A percentile compares a stretch with the other conserved stretches of the same genome.
Evolutionary conservation across 2,329 filamentous ascomycete species (phyloP).

Genomic region (Xylariaceae sp.): DNA sequence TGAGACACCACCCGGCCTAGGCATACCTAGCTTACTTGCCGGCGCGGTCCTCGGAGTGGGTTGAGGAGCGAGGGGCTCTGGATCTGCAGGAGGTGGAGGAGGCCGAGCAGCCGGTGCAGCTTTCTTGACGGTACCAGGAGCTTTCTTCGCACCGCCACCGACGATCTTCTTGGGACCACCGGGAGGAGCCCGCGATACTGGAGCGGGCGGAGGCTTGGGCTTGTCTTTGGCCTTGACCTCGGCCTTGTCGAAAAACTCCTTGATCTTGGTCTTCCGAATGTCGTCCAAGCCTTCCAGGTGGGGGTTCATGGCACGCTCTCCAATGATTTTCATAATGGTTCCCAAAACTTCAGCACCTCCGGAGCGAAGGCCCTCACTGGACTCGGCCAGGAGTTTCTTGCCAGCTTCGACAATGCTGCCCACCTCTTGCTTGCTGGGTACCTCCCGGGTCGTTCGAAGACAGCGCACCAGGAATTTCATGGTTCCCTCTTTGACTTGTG

Average conservation of each 20-base stretch:
- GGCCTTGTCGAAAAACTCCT: constrained; percentile 78
- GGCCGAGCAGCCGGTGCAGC: constrained; percentile 36
- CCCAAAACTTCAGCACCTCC: constrained; percentile 90
- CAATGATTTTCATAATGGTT: constrained; percentile 97
- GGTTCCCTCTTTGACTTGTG: constrained; percentile 93
- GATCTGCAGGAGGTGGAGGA: constrained; percentile 39
- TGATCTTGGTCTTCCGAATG: constrained; percentile 91
- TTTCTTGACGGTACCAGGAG: constrained; percentile 50
- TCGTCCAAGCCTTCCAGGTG: constrained; percentile 91
- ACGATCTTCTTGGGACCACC: constrained; percentile 29
- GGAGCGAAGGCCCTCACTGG: constrained; percentile 77
- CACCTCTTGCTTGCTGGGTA: constrained; percentile 80
- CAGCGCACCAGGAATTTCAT: constrained; percentile 90
- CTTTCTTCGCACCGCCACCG: constrained; percentile 35
- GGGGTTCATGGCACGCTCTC: constrained; percentile 90
- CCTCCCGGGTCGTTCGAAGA: constrained; percentile 75
- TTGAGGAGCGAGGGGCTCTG: constrained; percentile 53
- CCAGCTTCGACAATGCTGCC: constrained; percentile 79
- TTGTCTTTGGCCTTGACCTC: constrained; percentile 89
- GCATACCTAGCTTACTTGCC: constrained; percentile 48
- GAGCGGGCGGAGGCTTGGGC: constrained; percentile 81
- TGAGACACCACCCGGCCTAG: constrained; percentile 48
- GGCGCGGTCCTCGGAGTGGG: constrained; percentile 48
- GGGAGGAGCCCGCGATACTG: constrained; percentile 50
- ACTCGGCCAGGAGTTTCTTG: constrained; percentile 88